phyloP scores from a whole-genome alignment of 805 yeast genomes.

The Yamadazyma philogaea region DNA sequence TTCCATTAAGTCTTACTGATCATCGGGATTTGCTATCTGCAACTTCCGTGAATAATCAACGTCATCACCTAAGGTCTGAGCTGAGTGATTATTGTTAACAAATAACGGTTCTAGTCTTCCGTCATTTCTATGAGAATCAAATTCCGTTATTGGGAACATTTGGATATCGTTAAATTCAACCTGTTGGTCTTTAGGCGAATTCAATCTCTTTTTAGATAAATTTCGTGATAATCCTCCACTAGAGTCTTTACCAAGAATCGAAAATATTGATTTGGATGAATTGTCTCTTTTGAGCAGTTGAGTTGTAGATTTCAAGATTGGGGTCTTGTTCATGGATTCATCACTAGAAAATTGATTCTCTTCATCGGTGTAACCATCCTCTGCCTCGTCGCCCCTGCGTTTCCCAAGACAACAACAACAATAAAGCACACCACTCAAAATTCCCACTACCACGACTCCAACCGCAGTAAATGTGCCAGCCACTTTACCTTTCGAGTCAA shows the following conservation, averaged over 20 bases:
- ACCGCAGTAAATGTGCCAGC: constrained; percentile 85
- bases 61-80: constrained; percentile 32
- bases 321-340: constrained; percentile 13
- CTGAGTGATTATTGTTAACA: constrained; percentile 22
- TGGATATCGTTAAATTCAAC: constrained; percentile 17
- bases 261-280: constrained; percentile 33
- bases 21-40: constrained; percentile 13
- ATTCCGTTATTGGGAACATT: constrained; percentile 35
- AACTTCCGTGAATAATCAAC: constrained; percentile 33
- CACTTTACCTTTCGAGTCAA: constrained; percentile 69
- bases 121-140: constrained; percentile 21
- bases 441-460: constrained; percentile 54
- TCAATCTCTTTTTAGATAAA: constrained; percentile 29
- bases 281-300: constrained; percentile 28
- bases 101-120: constrained; percentile 24
- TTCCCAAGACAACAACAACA: constrained; percentile 28
- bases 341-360: constrained; percentile 38
- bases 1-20: neutral
- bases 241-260: constrained; percentile 17
- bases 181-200: constrained; percentile 7
- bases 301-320: constrained; percentile 8
- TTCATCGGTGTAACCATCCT: constrained; percentile 34
- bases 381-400: constrained; percentile 8
- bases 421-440: constrained; percentile 42
- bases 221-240: constrained; percentile 24